A percentile compares a stretch with the other conserved stretches of the same genome.
Evolutionary conservation across 805 yeast genomes (phyloP).

Genomic region (Candida nitratophila): DNA sequence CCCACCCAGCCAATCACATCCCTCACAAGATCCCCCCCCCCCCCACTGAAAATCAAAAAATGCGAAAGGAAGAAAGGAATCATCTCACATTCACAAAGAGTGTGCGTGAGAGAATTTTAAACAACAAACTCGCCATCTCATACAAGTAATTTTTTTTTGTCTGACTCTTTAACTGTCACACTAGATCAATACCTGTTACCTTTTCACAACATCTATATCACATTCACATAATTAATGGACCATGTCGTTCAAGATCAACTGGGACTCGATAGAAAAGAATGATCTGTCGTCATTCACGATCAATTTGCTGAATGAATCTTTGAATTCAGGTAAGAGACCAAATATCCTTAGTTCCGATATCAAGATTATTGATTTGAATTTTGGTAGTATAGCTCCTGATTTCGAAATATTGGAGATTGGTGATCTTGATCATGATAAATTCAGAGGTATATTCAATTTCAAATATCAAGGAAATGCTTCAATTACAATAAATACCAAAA

Average conservation of each 20-base stretch:
- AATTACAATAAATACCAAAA: constrained; percentile 67
- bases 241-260: constrained; percentile 79
- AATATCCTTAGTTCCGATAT: constrained; percentile 65
- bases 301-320: constrained; percentile 60
- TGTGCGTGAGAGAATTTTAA: too few species aligned
- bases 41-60: too few species aligned
- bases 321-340: constrained; percentile 68
- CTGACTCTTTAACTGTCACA: too few species aligned
- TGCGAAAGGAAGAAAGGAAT: too few species aligned
- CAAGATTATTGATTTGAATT: constrained; percentile 57
- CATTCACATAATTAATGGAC: neutral
- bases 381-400: constrained; percentile 68
- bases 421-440: constrained; percentile 67
- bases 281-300: constrained; percentile 55
- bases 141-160: too few species aligned
- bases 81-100: too few species aligned
- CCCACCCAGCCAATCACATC: too few species aligned
- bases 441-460: constrained; percentile 76
- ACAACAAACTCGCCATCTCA: too few species aligned
- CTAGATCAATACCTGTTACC: too few species aligned
- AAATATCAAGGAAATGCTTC: constrained; percentile 71
- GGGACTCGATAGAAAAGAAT: constrained; percentile 67
- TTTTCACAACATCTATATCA: too few species aligned
- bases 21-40: too few species aligned
- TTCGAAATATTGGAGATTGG: constrained; percentile 80